These are phyloP conservation scores for Podila minutissima DNA, from an alignment of 192 early-diverging fungal genomes.

Conservation along the genomic window DNA sequence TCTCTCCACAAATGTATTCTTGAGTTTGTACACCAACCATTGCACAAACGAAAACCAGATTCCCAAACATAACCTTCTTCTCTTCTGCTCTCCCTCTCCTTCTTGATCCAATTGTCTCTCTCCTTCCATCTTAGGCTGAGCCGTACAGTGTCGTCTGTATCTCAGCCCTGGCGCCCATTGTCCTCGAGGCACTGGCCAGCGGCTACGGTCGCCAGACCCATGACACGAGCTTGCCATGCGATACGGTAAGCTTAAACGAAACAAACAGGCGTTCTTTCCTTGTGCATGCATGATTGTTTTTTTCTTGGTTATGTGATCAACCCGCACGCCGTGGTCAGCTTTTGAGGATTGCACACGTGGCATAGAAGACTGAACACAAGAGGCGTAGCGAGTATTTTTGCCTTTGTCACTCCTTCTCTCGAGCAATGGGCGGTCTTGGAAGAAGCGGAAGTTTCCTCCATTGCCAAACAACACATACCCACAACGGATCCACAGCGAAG, in stretches of 20 bases:
- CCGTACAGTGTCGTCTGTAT: conserved; percentile 49
- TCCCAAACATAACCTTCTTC: neutral
- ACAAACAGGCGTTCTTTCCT: neutral
- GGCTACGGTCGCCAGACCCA: conserved; percentile 31
- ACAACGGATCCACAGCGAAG: no score
- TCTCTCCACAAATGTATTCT: conserved; percentile 2
- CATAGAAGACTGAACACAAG: no score
- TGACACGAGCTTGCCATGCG: conserved; percentile 16
- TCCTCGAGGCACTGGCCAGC: conserved; percentile 38
- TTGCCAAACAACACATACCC: no score
- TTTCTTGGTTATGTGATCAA: neutral
- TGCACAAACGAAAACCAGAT: no score
- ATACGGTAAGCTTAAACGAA: conserved; percentile 24
- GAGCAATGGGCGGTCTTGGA: no score
- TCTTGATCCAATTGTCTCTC: neutral
- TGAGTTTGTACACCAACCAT: no score
- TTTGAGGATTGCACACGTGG: no score
- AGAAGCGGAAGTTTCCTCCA: no score
- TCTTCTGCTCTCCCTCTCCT: neutral
- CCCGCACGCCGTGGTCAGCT: no score
- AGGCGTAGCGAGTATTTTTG: no score
- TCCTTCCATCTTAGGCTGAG: conserved; percentile 18
- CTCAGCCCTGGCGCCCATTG: conserved; percentile 39
- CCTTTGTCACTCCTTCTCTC: no score
- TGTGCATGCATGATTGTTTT: neutral